Percentiles rank a stretch among this genome's conserved stretches.
phyloP scores from a whole-genome alignment of 495 filamentous ascomycete genomes.

The Cercophora sp. region DNA sequence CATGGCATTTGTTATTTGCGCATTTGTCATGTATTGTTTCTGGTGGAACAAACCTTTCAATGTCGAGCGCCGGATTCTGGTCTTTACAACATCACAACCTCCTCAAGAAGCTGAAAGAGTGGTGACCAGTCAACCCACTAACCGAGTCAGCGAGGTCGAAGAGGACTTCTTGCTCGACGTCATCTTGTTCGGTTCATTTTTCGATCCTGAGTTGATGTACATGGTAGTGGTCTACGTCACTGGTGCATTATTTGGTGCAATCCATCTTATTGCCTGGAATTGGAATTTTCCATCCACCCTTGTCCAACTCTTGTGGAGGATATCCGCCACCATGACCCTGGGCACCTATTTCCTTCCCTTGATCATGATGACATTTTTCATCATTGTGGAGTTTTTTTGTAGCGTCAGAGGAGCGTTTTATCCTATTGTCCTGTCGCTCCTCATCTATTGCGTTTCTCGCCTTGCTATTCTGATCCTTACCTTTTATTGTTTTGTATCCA shows the following conservation, averaged over 20 bases:
- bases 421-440: too few relatives aligned
- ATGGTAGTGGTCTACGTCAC: background rate
- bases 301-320: background rate
- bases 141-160: too few relatives aligned
- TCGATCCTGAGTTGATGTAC: background rate
- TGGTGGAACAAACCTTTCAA: conserved; percentile 39
- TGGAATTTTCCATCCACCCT: background rate
- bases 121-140: too few relatives aligned
- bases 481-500: background rate
- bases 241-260: background rate
- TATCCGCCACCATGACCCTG: background rate
- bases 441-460: background rate
- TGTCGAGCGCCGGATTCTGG: background rate
- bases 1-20: conserved; percentile 31
- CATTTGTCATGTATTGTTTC: conserved; percentile 32
- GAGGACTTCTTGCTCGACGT: background rate
- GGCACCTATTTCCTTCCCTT: background rate
- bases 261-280: conserved; percentile 4
- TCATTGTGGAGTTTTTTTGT: background rate
- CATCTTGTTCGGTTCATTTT: background rate
- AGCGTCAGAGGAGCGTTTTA: background rate
- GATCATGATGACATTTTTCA: background rate
- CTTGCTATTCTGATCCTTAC: background rate
- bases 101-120: too few relatives aligned
- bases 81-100: too few relatives aligned